A percentile compares a stretch with the other conserved stretches of the same genome.
Conservation (phyloP, 805 yeast species). For the Metschnikowia henanensis region DNA sequence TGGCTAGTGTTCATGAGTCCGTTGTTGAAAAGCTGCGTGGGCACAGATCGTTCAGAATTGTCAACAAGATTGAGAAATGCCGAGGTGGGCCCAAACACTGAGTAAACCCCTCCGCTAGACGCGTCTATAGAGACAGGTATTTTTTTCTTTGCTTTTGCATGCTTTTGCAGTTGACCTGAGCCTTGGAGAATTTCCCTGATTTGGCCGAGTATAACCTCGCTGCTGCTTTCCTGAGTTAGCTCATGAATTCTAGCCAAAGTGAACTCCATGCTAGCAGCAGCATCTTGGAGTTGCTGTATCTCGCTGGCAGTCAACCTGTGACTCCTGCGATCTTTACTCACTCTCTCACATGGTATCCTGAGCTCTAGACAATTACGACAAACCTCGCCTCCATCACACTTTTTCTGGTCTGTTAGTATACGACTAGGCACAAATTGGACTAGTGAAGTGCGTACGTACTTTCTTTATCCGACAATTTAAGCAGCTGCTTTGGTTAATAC, state of each 20-base stretch:
- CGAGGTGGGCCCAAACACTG: constrained; percentile 21
- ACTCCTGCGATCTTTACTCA: constrained; percentile 11
- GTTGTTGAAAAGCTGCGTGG: constrained; percentile 7
- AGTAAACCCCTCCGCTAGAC: constrained; percentile 17
- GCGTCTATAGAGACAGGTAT: constrained; percentile 19
- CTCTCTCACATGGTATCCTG: constrained; percentile 14
- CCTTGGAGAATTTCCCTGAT: constrained; percentile 2
- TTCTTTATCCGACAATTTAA: constrained; percentile 16
- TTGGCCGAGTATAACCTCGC: constrained; percentile 1
- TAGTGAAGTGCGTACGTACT: constrained; percentile 6
- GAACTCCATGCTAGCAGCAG: constrained; percentile 6
- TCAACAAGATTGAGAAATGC: constrained; percentile 19
- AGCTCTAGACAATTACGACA: constrained; percentile 13
- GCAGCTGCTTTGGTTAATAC: constrained; percentile 11
- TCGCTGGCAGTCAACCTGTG: constrained; percentile 11
- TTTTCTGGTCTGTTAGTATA: constrained; percentile 6
- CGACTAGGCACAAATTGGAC: not conserved
- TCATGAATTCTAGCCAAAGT: constrained; percentile 11
- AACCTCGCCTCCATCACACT: constrained; percentile 15
- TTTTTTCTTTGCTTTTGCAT: constrained; percentile 8
- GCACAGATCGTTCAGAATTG: constrained; percentile 5
- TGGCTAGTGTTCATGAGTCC: constrained; percentile 11
- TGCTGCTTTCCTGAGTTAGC: constrained; percentile 3
- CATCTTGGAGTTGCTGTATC: constrained; percentile 9
- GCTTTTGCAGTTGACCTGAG: not conserved